These are phyloP conservation scores for Colletotrichum cereale DNA, from an alignment of 2,329 filamentous ascomycete species.

Conservation along the genomic window DNA sequence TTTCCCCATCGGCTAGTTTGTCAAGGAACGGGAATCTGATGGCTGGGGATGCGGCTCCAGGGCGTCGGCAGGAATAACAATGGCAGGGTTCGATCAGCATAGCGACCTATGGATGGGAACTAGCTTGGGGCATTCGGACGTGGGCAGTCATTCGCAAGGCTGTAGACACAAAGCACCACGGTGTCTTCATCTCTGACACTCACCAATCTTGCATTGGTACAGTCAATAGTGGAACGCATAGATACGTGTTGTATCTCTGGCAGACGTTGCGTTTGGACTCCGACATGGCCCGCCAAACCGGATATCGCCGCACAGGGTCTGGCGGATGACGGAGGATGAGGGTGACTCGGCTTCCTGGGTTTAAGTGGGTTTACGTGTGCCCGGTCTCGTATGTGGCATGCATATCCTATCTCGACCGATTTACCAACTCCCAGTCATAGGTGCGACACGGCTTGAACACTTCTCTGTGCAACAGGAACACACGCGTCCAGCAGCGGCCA, in stretches of 20 bases:
- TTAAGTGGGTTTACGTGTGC: neutral
- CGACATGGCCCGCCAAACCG: neutral
- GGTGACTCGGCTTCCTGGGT: neutral
- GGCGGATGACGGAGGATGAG: neutral
- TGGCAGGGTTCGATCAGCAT: neutral
- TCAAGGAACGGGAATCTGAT: neutral
- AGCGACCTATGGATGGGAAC: neutral
- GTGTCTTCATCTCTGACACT: neutral
- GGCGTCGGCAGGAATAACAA: neutral
- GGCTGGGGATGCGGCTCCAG: neutral
- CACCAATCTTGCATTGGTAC: neutral
- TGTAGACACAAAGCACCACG: neutral
- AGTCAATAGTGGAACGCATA: neutral
- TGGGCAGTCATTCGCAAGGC: neutral
- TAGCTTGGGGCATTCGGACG: neutral
- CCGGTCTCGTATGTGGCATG: neutral
- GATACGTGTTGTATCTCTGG: neutral
- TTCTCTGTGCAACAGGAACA: constrained; percentile 2
- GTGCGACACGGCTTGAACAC: neutral
- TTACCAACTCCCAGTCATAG: neutral
- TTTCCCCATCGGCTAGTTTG: too few relatives aligned
- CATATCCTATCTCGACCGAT: neutral
- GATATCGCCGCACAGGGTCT: neutral
- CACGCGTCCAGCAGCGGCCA: neutral
- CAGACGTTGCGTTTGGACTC: neutral